These are phyloP conservation scores for Phytophthora gonapodyides DNA, from an alignment of 352 stramenopile genomes.

Conservation along the genomic window DNA sequence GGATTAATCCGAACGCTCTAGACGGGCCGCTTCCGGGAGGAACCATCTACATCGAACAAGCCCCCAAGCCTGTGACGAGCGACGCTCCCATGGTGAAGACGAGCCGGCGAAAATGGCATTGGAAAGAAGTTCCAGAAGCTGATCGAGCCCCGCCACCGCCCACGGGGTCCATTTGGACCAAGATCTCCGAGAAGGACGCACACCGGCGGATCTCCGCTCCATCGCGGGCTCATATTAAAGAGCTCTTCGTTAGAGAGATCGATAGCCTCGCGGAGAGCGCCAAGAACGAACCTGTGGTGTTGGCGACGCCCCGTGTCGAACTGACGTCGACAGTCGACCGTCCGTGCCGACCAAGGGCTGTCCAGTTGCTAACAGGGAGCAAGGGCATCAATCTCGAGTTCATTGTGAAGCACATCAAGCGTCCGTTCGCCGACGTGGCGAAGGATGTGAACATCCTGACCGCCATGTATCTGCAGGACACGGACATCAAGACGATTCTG, in stretches of 20 bases:
- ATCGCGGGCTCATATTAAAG: constrained; percentile 15
- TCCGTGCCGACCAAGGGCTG: neutral
- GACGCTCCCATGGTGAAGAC: constrained; percentile 1
- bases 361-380: constrained; percentile 29
- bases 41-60: neutral
- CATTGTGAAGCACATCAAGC: constrained; percentile 20
- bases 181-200: constrained; percentile 14
- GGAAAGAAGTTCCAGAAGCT: constrained; percentile 17
- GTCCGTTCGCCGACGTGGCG: constrained; percentile 22
- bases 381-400: constrained; percentile 36
- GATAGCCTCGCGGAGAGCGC: neutral
- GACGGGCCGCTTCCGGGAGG: constrained; percentile 11
- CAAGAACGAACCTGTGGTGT: constrained; percentile 8
- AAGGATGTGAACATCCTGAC: constrained; percentile 35
- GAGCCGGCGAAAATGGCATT: constrained; percentile 33
- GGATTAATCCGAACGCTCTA: constrained; percentile 23
- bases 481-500: constrained; percentile 36
- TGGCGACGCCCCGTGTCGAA: neutral
- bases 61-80: neutral
- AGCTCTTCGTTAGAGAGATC: constrained; percentile 19
- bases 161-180: constrained; percentile 26
- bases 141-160: constrained; percentile 18
- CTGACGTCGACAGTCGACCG: neutral
- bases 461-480: constrained; percentile 32
- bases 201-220: constrained; percentile 12